phyloP scores from a whole-genome alignment of 768 basidiomycete species.

The Tubosaeta brunneosetosa region DNA sequence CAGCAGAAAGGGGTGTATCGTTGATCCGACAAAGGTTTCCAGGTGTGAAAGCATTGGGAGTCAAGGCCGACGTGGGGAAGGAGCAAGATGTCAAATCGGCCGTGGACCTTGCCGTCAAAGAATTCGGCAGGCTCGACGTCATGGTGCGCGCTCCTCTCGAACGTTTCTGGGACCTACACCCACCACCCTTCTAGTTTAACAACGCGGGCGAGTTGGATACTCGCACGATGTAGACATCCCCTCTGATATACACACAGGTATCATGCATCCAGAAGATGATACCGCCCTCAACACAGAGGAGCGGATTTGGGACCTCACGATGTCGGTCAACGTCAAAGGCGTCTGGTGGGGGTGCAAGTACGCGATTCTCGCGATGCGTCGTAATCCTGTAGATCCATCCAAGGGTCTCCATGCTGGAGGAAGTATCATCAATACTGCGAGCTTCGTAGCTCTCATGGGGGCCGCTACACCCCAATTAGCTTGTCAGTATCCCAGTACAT shows the following conservation, averaged over 20 bases:
- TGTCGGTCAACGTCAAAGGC: slow-evolving; percentile 95
- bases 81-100: slow-evolving; percentile 81
- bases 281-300: slow-evolving; percentile 96
- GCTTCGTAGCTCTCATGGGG: slow-evolving; percentile 92
- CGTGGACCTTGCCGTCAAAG: slow-evolving; percentile 72
- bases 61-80: slow-evolving; percentile 84
- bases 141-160: slow-evolving; percentile 55
- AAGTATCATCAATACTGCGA: slow-evolving; percentile 97
- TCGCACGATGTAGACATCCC: background rate
- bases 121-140: slow-evolving; percentile 92
- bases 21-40: slow-evolving; percentile 64
- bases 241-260: slow-evolving; percentile 47
- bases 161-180: background rate
- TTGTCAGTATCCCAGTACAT: slow-evolving; percentile 44
- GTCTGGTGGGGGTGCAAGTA: slow-evolving; percentile 99
- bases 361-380: slow-evolving; percentile 93
- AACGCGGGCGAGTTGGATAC: slow-evolving; percentile 61
- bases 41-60: slow-evolving; percentile 60
- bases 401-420: slow-evolving; percentile 80
- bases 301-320: slow-evolving; percentile 90
- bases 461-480: slow-evolving; percentile 99
- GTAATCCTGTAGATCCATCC: slow-evolving; percentile 78
- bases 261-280: slow-evolving; percentile 96
- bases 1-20: slow-evolving; percentile 62
- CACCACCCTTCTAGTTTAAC: slow-evolving; percentile 63